Evolutionary conservation across 2,329 filamentous ascomycete species (phyloP).

Genomic region (Xylariaceae sp.): DNA sequence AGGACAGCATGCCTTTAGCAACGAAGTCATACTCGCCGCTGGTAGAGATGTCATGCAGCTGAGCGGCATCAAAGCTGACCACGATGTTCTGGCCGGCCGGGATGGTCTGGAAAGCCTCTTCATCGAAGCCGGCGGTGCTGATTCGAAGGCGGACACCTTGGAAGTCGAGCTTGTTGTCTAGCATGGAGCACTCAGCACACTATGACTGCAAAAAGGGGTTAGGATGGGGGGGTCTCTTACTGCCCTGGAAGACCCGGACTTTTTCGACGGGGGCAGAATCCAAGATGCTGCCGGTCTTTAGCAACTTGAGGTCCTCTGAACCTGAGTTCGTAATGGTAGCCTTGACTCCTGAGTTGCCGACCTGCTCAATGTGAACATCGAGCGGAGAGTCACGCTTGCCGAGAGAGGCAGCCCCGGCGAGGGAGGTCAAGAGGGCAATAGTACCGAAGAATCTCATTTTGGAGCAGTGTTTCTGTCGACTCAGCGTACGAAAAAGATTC

Average conservation of each 20-base stretch:
- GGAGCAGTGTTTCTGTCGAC: conserved; percentile 9
- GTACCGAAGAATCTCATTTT: conserved; percentile 38
- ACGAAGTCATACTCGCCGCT: conserved; percentile 53
- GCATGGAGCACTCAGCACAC: background rate
- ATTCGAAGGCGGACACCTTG: conserved; percentile 49
- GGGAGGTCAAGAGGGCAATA: conserved; percentile 33
- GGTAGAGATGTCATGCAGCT: conserved; percentile 46
- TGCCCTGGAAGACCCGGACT: conserved; percentile 43
- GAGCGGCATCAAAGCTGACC: conserved; percentile 49
- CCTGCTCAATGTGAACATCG: conserved; percentile 42
- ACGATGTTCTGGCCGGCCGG: conserved; percentile 45
- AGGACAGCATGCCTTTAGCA: conserved; percentile 51
- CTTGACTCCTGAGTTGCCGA: conserved; percentile 49
- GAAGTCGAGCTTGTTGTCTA: conserved; percentile 18
- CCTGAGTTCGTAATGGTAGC: conserved; percentile 50
- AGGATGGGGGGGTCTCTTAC: conserved; percentile 31
- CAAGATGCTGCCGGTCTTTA: conserved; percentile 50
- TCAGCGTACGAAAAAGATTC: conserved; percentile 7
- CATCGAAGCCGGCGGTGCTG: conserved; percentile 38
- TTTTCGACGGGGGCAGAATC: conserved; percentile 50
- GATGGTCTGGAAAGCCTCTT: conserved; percentile 47
- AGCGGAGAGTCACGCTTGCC: conserved; percentile 38
- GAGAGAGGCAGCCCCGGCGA: conserved; percentile 34
- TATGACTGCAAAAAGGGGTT: background rate
- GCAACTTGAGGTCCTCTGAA: conserved; percentile 42